Evolutionary conservation across 2,329 filamentous ascomycete genomes (phyloP), one percentile per base, ranked within the genome.

Genomic region (Diplodia corticola): DNA sequence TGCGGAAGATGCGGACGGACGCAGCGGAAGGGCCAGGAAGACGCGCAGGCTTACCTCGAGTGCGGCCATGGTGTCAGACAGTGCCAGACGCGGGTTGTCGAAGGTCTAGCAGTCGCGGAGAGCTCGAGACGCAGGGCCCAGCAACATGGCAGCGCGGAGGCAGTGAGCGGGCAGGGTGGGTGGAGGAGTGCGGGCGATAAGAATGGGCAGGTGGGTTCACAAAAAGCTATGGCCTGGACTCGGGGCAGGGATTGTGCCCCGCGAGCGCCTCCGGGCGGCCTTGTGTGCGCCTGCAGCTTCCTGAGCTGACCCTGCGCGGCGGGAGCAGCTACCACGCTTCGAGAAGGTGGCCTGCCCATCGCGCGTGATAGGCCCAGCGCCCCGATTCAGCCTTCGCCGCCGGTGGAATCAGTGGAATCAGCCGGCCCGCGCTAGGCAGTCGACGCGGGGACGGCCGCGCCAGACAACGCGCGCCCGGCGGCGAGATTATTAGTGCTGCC

Each of bases 381-480:
- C 28, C 35, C 54, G 54, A 55, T 37, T 55, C 51, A 55, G 51
- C 51, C 51, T 37, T 44, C 35, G 33, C 54, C 54, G 40, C 54
- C 24, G 44, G 55, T 60, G 55, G 37, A 60, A 60, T 60, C 55
- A 60, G 55, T 60, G 55, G 37, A 60, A 60, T 60, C 55, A 60
- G 55, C 55, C 37, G 55, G 54, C 33, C 15, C 35, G 22, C 33
- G n/a, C n/a, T n/a, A 35, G 33, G 33, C 33, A 35, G 33, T 7
- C 33, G 33, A 35, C 33, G 33, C 33, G 33, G n/a, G n/a, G n/a
- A n/a, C n/a, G n/a, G n/a, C n/a, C n/a, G n/a, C 51, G 51, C 30
- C 51, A 55, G 22, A 57, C 20, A 15, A 57, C 37, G 37, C 20
- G 48, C 55, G 33, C 35, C 51, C 51, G 54, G 54, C 35, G n/a